phyloP scores from a whole-genome alignment of 2,329 filamentous ascomycete species.

The Alternaria ventricosa region DNA sequence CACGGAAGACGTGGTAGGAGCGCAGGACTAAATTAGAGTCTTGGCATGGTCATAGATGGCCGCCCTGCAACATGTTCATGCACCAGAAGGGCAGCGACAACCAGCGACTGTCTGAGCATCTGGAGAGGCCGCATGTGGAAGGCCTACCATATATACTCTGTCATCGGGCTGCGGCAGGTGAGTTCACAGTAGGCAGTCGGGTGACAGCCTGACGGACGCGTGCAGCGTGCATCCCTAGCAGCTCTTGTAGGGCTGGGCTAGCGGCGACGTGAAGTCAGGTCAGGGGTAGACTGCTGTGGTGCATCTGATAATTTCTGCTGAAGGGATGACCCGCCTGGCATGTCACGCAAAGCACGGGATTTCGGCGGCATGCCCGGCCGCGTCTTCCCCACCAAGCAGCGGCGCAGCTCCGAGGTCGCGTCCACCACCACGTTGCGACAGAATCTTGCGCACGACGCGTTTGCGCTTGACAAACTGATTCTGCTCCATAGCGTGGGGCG shows the following conservation, averaged over 20 bases:
- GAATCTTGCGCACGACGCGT: background rate
- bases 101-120: background rate
- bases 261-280: background rate
- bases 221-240: background rate
- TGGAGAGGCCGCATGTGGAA: background rate
- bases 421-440: background rate
- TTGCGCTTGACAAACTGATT: constrained; percentile 14
- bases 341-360: constrained; percentile 6
- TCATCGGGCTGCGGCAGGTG: background rate
- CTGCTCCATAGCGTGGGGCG: constrained; percentile 2
- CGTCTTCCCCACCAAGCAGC: constrained; percentile 2
- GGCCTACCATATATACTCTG: background rate
- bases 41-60: constrained; percentile 2
- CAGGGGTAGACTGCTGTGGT: background rate
- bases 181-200: background rate
- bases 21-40: background rate
- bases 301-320: constrained; percentile 8
- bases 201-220: background rate
- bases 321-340: background rate
- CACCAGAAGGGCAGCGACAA: background rate
- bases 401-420: constrained; percentile 6
- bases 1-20: constrained; percentile 1
- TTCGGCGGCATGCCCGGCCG: background rate
- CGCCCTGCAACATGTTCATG: background rate
- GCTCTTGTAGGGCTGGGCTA: background rate